These are phyloP conservation scores for Fusarium decemcellulare DNA, from an alignment of 2,329 filamentous ascomycete genomes.

Conservation along the genomic window DNA sequence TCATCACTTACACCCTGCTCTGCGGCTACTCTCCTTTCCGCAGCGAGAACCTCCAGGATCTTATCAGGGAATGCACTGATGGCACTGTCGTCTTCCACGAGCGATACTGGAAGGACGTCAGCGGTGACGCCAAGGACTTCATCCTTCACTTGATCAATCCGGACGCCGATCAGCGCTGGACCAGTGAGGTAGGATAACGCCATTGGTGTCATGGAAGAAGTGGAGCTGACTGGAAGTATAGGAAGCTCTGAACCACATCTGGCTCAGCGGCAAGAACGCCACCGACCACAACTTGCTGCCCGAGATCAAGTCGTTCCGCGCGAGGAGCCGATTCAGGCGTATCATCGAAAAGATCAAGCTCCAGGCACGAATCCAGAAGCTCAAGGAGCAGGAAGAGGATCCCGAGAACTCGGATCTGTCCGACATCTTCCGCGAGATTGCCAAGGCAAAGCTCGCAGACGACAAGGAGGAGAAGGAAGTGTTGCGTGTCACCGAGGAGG, in stretches of 20 bases:
- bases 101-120: conserved; percentile 98
- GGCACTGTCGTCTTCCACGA: conserved; percentile 94
- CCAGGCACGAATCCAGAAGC: conserved; percentile 92
- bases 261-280: conserved; percentile 92
- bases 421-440: conserved; percentile 87
- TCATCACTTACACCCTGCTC: conserved; percentile 98
- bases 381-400: conserved; percentile 94
- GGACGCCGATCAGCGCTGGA: conserved; percentile 81
- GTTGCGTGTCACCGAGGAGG: conserved; percentile 74
- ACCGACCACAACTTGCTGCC: conserved; percentile 97
- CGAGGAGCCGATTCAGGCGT: conserved; percentile 89
- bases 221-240: conserved; percentile 52
- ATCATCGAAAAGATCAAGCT: conserved; percentile 98
- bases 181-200: conserved; percentile 74
- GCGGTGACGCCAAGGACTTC: conserved; percentile 94
- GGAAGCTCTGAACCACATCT: conserved; percentile 85
- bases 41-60: conserved; percentile 90
- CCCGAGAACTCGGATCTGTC: conserved; percentile 76
- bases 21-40: conserved; percentile 99
- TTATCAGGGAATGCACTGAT: conserved; percentile 93
- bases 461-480: conserved; percentile 82
- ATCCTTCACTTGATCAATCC: conserved; percentile 87
- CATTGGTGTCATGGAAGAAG: conserved; percentile 11
- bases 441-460: conserved; percentile 92
- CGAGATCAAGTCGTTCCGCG: conserved; percentile 94